phyloP scores from a whole-genome alignment of 108 stramenopile genomes.

The Fragilariopsis cylindrus region DNA sequence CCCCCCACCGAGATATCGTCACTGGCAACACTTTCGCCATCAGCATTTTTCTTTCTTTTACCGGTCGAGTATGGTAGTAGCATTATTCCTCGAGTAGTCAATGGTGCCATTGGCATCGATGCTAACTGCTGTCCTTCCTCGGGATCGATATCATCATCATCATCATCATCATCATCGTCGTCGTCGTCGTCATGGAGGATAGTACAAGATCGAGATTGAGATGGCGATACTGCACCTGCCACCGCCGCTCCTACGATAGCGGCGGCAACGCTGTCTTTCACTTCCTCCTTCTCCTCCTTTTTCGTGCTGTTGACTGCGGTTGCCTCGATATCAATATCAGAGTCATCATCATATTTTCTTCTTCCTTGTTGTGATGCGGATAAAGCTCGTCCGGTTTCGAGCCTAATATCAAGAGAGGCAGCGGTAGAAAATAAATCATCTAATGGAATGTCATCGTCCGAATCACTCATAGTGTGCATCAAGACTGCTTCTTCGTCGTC shows the following conservation, averaged over 20 bases:
- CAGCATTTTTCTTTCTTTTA: background rate
- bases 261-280: no score
- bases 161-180: background rate
- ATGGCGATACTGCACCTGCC: background rate
- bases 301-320: background rate
- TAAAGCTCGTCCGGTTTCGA: background rate
- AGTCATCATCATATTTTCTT: background rate
- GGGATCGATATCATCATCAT: background rate
- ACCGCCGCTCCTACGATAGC: background rate
- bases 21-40: background rate
- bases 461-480: background rate
- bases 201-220: background rate
- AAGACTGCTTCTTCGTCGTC: slow-evolving; percentile 17
- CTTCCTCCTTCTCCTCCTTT: background rate
- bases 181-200: background rate
- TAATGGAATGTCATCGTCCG: background rate
- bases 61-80: background rate
- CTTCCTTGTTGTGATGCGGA: background rate
- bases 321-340: background rate
- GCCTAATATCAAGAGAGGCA: background rate
- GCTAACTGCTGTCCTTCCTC: background rate
- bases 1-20: background rate
- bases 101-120: background rate
- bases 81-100: background rate
- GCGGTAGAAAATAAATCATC: background rate